These are phyloP conservation scores for Xylaria longipes DNA, from an alignment of 495 filamentous ascomycete genomes.

Conservation along the genomic window DNA sequence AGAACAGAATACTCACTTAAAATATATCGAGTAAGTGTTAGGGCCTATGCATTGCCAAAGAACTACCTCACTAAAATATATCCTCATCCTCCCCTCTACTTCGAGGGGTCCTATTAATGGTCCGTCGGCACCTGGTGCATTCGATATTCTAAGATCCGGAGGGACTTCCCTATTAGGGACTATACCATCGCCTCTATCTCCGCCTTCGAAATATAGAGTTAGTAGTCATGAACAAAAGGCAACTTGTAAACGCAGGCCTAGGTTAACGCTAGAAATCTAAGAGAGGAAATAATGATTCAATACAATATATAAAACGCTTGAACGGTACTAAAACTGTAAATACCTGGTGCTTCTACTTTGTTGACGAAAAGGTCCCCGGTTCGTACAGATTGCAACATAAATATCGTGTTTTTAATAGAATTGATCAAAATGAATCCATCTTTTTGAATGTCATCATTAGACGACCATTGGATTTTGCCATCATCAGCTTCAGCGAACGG, in stretches of 20 bases:
- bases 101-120: not conserved
- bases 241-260: not conserved
- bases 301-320: not conserved
- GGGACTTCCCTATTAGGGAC: too few relatives aligned
- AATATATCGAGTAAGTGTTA: conserved; percentile 3
- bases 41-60: not conserved
- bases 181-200: not conserved
- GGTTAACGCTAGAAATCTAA: not conserved
- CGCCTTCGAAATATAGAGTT: not conserved
- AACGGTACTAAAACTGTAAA: not conserved
- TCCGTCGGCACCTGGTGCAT: not conserved
- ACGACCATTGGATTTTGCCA: not conserved
- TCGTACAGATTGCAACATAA: conserved; percentile 6
- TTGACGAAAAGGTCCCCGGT: conserved; percentile 12
- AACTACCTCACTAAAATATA: conserved; percentile 17
- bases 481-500: not conserved
- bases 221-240: not conserved
- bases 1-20: conserved; percentile 4
- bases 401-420: not conserved
- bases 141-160: conserved; percentile 9
- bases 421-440: conserved; percentile 10
- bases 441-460: not conserved
- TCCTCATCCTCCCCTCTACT: not conserved
- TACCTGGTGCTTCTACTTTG: not conserved
- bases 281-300: not conserved